Evolutionary conservation across 371 early-diverging fungal genomes (phyloP).

Genomic region (Paraphysoderma sedebokerense): DNA sequence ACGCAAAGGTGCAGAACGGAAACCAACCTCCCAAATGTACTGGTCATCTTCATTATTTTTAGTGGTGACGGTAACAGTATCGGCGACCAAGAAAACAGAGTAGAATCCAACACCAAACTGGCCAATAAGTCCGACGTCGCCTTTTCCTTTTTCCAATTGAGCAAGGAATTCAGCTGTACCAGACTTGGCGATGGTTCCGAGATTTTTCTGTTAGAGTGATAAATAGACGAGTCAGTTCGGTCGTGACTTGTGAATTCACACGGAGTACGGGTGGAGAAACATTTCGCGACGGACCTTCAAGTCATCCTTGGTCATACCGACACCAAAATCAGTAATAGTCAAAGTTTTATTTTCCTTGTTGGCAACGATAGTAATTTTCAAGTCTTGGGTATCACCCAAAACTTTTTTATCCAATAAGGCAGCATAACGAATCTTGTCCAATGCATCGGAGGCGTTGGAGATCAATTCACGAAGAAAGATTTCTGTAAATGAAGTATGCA

Average conservation of each 20-base stretch:
- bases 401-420: constrained; percentile 51
- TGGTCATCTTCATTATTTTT: constrained; percentile 69
- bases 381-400: constrained; percentile 28
- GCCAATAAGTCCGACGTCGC: constrained; percentile 58
- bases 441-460: constrained; percentile 90
- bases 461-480: constrained; percentile 93
- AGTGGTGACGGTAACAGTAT: constrained; percentile 80
- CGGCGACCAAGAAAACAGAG: constrained; percentile 82
- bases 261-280: too few relatives aligned
- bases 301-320: constrained; percentile 91
- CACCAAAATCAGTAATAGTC: constrained; percentile 78
- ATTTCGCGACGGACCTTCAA: constrained; percentile 36
- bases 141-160: constrained; percentile 37
- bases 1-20: too few relatives aligned
- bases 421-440: constrained; percentile 79
- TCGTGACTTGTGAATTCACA: too few relatives aligned
- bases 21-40: constrained; percentile 82
- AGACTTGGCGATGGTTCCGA: constrained; percentile 94
- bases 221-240: background rate
- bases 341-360: constrained; percentile 46
- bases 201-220: constrained; percentile 30
- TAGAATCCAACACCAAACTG: constrained; percentile 94
- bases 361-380: constrained; percentile 55
- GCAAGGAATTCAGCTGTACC: constrained; percentile 70
- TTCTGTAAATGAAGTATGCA: constrained; percentile 21